A percentile compares a stretch with the other conserved stretches of the same genome.
Evolutionary conservation across 805 yeast genomes (phyloP).

Genomic region (Yamadazyma sp.): DNA sequence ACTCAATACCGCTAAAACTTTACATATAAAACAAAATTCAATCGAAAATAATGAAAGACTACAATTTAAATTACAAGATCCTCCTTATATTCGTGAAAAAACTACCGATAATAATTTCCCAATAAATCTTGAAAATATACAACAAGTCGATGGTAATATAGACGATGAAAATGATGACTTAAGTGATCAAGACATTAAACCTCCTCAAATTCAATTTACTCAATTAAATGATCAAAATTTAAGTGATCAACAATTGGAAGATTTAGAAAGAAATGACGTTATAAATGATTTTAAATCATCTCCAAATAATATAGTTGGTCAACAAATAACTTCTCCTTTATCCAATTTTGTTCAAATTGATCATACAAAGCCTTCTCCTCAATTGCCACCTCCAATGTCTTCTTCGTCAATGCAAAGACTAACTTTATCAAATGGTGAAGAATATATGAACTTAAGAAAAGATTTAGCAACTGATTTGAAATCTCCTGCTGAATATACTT

Average conservation of each 20-base stretch:
- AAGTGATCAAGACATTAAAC: background rate
- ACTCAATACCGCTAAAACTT: conserved; percentile 11
- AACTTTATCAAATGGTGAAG: conserved; percentile 32
- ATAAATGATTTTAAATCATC: conserved; percentile 1
- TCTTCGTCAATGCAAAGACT: conserved; percentile 22
- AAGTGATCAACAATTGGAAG: conserved; percentile 2
- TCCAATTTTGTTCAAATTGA: conserved; percentile 14
- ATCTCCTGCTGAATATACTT: conserved; percentile 83
- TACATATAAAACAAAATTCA: conserved; percentile 7
- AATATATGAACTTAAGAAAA: conserved; percentile 28
- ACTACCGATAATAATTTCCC: conserved; percentile 7
- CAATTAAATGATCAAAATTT: background rate
- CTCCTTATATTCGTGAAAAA: conserved; percentile 14
- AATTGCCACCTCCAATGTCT: conserved; percentile 33
- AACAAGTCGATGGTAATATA: conserved; percentile 7
- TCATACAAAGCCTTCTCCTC: conserved; percentile 32
- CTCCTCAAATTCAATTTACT: background rate
- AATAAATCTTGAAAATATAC: conserved; percentile 1
- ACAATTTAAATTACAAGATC: conserved; percentile 11
- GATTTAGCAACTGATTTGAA: conserved; percentile 54
- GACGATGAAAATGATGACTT: conserved; percentile 3
- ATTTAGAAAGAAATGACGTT: conserved; percentile 1
- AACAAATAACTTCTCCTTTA: conserved; percentile 18
- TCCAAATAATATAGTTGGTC: conserved; percentile 1
- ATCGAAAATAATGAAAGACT: conserved; percentile 6